Base-by-base conservation (phyloP, 139 green algal genomes). In the Microglena sp. region DNA sequence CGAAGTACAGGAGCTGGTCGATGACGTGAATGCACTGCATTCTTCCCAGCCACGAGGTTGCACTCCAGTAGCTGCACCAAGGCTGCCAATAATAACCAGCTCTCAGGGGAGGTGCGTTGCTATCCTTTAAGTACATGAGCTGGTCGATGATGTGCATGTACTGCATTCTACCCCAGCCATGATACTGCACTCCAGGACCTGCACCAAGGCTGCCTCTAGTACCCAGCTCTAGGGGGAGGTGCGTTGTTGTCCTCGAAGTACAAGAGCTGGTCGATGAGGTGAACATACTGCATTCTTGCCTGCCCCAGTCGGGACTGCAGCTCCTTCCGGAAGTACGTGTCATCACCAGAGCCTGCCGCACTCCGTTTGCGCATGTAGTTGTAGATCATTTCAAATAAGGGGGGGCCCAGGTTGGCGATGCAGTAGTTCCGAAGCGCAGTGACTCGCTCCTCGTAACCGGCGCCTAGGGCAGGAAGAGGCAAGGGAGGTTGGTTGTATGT, bases 361-460 rank as follows among this genome's bases (percentile, higher is more conserved):
- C 62, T 45, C 70, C 70, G 70, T 33, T 66, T 66, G 30, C 70
- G 64, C 24, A 72, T 33, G 33, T 63, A 59, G 2, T 32, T 45
- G 33, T 77, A 77, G 34, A 77, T 72, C 15, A 77, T 58, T 29
- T 79, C 72, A 33, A 69, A 75, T 31, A 79, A 36, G 55, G 60
- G 62, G 46, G 50, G 62, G 22, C 72, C 72, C 56, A 79, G 62
- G 34, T 67, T 64, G 22, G 55, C 53, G 2, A 53, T 36, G 34
- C 72, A 79, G 26, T 72, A 44, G 67, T 68, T 60, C 0, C 73
- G 35, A 11, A 79, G 57, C 7, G 73, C 73, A 31, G 55, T 21
- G 11, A 68, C 70, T 30, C 73, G 73, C 0, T 75, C 67, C 29
- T 45, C 67, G 18, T 64, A 26, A 1, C 34, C 50, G 33, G 46